Base-by-base conservation (phyloP, 108 stramenopile species). In the Fistulifera solaris region DNA sequence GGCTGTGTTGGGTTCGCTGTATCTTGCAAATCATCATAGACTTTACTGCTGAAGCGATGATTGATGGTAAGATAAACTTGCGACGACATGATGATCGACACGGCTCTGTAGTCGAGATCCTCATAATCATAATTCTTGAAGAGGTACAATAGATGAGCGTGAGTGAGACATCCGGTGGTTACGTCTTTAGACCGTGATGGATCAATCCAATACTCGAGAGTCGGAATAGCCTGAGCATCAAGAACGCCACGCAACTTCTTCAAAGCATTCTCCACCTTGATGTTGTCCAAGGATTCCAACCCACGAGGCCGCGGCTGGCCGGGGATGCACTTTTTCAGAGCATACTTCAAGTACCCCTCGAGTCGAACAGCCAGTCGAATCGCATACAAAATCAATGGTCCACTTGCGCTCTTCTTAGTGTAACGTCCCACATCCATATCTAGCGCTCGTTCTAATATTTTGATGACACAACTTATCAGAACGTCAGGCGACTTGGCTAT, bases 11-110 rank as follows among this genome's bases (percentile, higher is more conserved):
- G 87, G 19, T 93, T 85, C 13, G 78, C 67, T 50, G 73, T 78
- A 48, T 93, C 87, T 41, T 95, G 92, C 45, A 99, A 68, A 59
- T 96, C 93, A 56, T 94, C 93, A 63, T 94, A 94, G 8, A 82
- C 83, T 50, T 84, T 76, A 56, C 52, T 83, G 58, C 79, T 86
- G 72, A 96, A 99, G 38, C 94, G 87, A 58, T 93, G 94, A 59
- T 99, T 97, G 58, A 97, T 96, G 46, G 89, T 95, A 31, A 99
- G 61, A 67, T 90, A 99, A 14, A 99, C 94, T 69, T 99, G 96
- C 0, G 94, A 94, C 12, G 93, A 85, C 40, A 99, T 69, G 0
- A 96, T 50, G 12, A 95, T 85, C 14, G 91, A 94, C 17, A 96
- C 95, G 1, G 94, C 85, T 0, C 87, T 79, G 46, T 76, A 83